Base-by-base conservation (phyloP, 1,284 basidiomycete species). In the Cronartium quercuum region DNA sequence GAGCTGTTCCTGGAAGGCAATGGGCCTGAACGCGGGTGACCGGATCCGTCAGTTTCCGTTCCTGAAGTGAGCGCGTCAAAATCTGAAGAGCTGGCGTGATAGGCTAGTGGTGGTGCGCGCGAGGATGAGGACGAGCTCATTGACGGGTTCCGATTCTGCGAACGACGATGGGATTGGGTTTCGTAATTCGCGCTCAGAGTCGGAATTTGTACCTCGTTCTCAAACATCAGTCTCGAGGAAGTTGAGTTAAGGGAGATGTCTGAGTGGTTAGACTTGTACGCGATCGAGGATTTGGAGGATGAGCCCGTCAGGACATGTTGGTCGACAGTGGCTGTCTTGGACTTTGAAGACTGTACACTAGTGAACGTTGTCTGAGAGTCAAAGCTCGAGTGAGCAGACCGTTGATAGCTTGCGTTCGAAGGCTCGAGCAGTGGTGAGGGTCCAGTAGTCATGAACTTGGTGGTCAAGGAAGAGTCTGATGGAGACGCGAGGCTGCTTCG, bases 1-100 rank as follows among this genome's bases (percentile, higher is more conserved):
- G 24, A 61, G 40, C 57, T 57, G 35, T 38, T 62, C 3, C 62
- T 47, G 10, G n/a, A n/a, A 3, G 57, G 62, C 4, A 55, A 29
- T 24, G 64, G 13, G 21, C 6, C 47, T 42, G 57, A 58, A 38
- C 62, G 41, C 24, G 42, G 21, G 5, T 60, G 57, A 60, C 66
- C 62, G 2, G 70, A 73, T n/a, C 21, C 47, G 44, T 73, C 70
- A 55, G 62, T 66, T 35, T 73, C 70, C 18, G 62, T 42, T 6
- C 63, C 70, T 12, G 62, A 61, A 35, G 58, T 67, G 29, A 65
- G 51, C 12, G 65, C 44, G 15, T 75, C 65, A 29, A 60, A 75
- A 21, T 75, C 71, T 6, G 71, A 66, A 24, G 51, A 55, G 40
- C 44, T 42, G 24, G 12, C 42, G 24, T 61, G 35, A 62, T 60